Evolutionary conservation across 2,329 filamentous ascomycete genomes (phyloP).

Genomic region (Trichophyton verrucosum): DNA sequence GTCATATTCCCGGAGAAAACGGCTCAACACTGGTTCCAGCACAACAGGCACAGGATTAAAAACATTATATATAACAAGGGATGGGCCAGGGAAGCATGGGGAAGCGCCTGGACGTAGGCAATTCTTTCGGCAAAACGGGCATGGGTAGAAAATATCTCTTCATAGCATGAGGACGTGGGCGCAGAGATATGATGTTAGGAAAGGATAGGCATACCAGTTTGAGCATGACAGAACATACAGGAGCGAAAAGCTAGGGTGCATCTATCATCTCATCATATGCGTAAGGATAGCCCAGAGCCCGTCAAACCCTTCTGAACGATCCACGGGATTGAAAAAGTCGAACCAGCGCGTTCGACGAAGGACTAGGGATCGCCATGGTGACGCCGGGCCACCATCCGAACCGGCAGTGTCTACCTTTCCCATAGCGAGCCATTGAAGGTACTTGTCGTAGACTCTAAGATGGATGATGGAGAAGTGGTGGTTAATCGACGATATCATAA

Average conservation of each 20-base stretch:
- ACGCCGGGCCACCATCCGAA: slow-evolving; percentile 13
- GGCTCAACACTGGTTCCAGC: neutral
- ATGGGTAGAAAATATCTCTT: neutral
- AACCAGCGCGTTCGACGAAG: slow-evolving; percentile 48
- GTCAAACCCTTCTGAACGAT: slow-evolving; percentile 44
- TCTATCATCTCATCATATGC: slow-evolving; percentile 35
- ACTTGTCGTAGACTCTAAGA: slow-evolving; percentile 44
- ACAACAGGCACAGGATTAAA: neutral
- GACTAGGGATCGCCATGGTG: slow-evolving; percentile 41
- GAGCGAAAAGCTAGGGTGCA: neutral
- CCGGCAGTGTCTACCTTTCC: slow-evolving; percentile 26
- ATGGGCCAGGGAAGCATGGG: neutral
- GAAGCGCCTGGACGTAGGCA: neutral
- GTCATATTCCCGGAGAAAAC: neutral
- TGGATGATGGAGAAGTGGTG: slow-evolving; percentile 50
- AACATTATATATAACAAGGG: neutral
- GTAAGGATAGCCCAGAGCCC: slow-evolving; percentile 47
- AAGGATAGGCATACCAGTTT: too few species aligned
- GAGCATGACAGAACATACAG: neutral
- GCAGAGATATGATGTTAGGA: too few species aligned
- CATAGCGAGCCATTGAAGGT: slow-evolving; percentile 42
- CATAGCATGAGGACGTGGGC: too few species aligned
- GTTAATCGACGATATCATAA: slow-evolving; percentile 50
- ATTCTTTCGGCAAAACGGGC: neutral
- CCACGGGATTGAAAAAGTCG: slow-evolving; percentile 42